Evolutionary conservation across 345 rosid species (phyloP).

Genomic region (Moricandia moricandioides): DNA sequence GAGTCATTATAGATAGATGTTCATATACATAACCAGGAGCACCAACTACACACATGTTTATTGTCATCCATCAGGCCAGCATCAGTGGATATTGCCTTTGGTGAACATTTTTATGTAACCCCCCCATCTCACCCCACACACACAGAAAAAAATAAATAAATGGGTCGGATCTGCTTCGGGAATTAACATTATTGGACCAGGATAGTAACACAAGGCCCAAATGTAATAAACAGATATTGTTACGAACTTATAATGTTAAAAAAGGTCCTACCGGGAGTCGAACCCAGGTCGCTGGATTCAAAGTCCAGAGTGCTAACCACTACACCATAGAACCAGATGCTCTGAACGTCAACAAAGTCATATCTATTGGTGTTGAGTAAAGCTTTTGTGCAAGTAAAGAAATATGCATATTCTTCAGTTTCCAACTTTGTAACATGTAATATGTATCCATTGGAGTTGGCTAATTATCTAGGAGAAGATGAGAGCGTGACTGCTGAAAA

Average conservation of each 20-base stretch:
- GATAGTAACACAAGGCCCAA: not conserved
- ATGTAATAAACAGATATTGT: not conserved
- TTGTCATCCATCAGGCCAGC: not conserved
- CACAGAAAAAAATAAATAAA: not conserved
- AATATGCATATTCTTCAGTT: not conserved
- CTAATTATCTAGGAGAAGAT: not conserved
- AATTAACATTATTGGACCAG: not conserved
- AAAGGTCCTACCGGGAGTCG: constrained; percentile 96
- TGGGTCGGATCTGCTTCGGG: not conserved
- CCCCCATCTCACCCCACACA: not conserved
- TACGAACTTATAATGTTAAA: not conserved
- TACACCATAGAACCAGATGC: constrained; percentile 83
- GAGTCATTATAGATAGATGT: not conserved
- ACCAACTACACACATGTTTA: not conserved
- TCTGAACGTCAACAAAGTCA: fast-evolving
- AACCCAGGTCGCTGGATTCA: constrained; percentile 99
- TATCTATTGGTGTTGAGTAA: not conserved
- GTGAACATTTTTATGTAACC: not conserved
- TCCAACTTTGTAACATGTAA: not conserved
- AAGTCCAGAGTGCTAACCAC: constrained; percentile 99
- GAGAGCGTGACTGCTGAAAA: not conserved
- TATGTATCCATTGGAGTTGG: not conserved
- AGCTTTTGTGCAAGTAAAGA: not conserved
- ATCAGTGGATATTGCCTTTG: not conserved
- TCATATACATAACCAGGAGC: not conserved